Conservation (phyloP, 177 flowering plant species). For the Tripterygium wilfordii region DNA sequence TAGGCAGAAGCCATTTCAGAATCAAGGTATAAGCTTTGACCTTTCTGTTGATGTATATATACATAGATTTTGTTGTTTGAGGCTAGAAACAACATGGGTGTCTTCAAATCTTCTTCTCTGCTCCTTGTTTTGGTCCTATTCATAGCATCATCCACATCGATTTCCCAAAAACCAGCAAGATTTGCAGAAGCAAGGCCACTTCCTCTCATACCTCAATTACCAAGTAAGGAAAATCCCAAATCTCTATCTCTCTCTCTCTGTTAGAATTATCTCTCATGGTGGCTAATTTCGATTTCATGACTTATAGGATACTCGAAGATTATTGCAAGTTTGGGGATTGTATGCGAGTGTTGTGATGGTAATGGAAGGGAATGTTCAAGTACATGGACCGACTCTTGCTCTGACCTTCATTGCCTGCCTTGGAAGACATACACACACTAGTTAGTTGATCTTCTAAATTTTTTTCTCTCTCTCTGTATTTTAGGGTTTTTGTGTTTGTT, state of each 20-base stretch:
- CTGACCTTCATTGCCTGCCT: conserved; percentile 22
- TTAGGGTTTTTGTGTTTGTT: too few species aligned
- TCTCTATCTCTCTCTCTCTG: not conserved
- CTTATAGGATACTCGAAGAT: conserved; percentile 15
- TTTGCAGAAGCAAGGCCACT: conserved; percentile 16
- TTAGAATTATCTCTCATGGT: not conserved
- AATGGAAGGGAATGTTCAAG: conserved; percentile 20
- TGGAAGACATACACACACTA: conserved; percentile 28
- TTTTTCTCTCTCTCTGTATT: too few species aligned
- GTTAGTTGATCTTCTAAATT: too few species aligned
- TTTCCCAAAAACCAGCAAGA: too few species aligned
- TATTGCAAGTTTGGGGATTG: conserved; percentile 25
- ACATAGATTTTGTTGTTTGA: too few species aligned
- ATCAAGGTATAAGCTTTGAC: too few species aligned
- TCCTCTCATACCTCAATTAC: conserved; percentile 1
- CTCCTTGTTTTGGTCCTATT: too few species aligned
- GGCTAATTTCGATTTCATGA: not conserved
- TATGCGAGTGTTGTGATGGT: conserved; percentile 41
- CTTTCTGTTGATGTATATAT: too few species aligned
- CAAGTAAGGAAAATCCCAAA: conserved; percentile 5
- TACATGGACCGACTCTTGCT: conserved; percentile 21
- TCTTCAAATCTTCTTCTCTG: too few species aligned
- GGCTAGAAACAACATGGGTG: too few species aligned
- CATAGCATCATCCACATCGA: too few species aligned
- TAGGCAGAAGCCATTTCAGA: too few species aligned